Conservation (phyloP, 225 moss, liverwort and hornwort species). For the Physcomitrellopsis africana region DNA sequence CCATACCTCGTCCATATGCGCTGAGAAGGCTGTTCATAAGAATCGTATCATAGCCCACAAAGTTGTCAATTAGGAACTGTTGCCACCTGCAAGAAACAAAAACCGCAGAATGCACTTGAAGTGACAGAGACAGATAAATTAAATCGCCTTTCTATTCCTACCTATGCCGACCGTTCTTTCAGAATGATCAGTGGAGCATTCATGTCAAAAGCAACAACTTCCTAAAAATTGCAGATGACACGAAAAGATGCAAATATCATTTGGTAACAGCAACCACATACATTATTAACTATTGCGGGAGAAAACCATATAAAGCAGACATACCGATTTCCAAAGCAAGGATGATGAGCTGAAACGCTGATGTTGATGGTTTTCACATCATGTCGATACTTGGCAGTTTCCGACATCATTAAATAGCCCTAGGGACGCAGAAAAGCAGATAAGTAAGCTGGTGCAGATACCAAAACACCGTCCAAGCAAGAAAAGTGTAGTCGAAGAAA, state of each 20-base stretch:
- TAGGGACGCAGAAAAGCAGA: not conserved
- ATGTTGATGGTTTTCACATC: slow-evolving; percentile 65
- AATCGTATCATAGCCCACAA: slow-evolving; percentile 81
- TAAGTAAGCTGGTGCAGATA: not conserved
- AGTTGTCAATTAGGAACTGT: slow-evolving; percentile 74
- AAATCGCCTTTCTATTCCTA: not conserved
- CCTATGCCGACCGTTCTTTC: not conserved
- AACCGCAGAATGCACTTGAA: slow-evolving; percentile 5
- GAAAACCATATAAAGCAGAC: slow-evolving; percentile 2
- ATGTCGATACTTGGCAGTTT: slow-evolving; percentile 57
- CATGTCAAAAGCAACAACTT: not conserved
- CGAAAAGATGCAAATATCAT: not conserved
- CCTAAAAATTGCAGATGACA: no score
- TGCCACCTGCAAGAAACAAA: slow-evolving; percentile 57
- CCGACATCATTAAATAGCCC: slow-evolving; percentile 76
- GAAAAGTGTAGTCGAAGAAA: not conserved
- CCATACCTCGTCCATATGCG: slow-evolving; percentile 64
- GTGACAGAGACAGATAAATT: not conserved
- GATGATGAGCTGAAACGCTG: slow-evolving; percentile 66
- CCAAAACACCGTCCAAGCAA: not conserved
- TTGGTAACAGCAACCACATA: not conserved
- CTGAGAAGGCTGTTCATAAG: slow-evolving; percentile 74
- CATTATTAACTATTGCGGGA: not conserved
- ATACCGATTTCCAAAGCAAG: slow-evolving; percentile 75
- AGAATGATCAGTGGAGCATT: not conserved